phyloP scores from a whole-genome alignment of 2,329 filamentous ascomycete genomes.

The Arthrobotrys entomopaga region DNA sequence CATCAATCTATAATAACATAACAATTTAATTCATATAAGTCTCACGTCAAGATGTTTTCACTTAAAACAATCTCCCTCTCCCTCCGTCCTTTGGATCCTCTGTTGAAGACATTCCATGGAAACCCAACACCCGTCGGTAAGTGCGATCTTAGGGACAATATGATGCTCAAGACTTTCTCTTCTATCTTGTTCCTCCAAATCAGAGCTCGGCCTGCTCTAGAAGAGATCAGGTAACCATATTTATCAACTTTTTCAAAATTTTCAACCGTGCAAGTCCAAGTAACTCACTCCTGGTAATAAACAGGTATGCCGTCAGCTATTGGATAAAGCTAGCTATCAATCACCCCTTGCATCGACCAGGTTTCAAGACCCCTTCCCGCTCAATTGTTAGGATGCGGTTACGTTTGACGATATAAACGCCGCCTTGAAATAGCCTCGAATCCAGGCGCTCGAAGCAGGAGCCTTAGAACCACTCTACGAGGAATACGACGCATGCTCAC shows the following conservation, averaged over 20 bases:
- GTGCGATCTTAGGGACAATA: conserved; percentile 1
- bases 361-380: not conserved
- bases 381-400: not conserved
- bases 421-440: too few relatives aligned
- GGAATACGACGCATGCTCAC: not conserved
- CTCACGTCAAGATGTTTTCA: too few relatives aligned
- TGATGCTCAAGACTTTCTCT: not conserved
- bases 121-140: not conserved
- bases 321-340: not conserved
- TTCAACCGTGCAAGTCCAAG: too few relatives aligned
- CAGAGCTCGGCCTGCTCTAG: conserved; percentile 17
- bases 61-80: too few relatives aligned
- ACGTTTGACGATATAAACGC: not conserved
- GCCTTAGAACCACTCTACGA: not conserved
- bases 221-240: conserved; percentile 16
- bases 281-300: too few relatives aligned
- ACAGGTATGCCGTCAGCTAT: not conserved
- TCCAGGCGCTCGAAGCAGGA: too few relatives aligned
- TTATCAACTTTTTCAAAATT: not conserved
- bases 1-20: too few relatives aligned
- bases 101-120: not conserved
- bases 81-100: not conserved
- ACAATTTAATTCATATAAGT: too few relatives aligned
- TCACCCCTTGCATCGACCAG: not conserved
- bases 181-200: conserved; percentile 13